Conservation (phyloP, 2,329 filamentous ascomycete genomes). For the Stemphylium vesicarium region DNA sequence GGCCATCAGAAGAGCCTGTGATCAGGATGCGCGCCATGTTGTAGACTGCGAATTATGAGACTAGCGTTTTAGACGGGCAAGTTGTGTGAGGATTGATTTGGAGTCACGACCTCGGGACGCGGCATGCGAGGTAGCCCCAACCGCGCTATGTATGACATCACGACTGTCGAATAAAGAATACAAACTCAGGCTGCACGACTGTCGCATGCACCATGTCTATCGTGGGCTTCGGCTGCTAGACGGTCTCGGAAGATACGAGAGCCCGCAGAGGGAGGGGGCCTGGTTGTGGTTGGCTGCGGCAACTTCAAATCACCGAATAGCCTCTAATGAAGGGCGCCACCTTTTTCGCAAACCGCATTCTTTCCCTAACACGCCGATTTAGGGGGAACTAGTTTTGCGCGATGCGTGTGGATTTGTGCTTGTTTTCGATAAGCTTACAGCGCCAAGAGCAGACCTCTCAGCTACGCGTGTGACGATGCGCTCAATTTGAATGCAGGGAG, state of each 20-base stretch:
- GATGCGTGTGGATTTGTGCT: background rate
- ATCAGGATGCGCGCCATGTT: conserved; percentile 59
- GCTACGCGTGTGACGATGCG: background rate
- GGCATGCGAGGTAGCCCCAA: too few species aligned
- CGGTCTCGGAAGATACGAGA: background rate
- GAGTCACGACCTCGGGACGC: too few species aligned
- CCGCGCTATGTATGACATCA: too few species aligned
- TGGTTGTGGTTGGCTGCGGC: background rate
- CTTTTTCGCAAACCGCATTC: background rate
- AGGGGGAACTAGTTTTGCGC: background rate
- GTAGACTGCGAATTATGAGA: too few species aligned
- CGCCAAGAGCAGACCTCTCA: background rate
- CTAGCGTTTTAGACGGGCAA: background rate
- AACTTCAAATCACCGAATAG: background rate
- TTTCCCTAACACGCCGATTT: background rate
- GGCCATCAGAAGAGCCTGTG: conserved; percentile 64
- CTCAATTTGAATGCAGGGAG: background rate
- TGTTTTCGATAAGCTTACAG: background rate
- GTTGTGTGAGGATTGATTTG: background rate
- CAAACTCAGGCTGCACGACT: background rate
- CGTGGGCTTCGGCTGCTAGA: background rate
- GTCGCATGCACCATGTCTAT: background rate
- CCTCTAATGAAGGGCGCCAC: background rate
- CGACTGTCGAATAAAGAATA: background rate
- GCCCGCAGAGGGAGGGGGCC: background rate